A percentile compares a stretch with the other conserved stretches of the same genome.
These are phyloP conservation scores for Salisapilia sapeloensis DNA, from an alignment of 352 stramenopile genomes.

Conservation along the genomic window DNA sequence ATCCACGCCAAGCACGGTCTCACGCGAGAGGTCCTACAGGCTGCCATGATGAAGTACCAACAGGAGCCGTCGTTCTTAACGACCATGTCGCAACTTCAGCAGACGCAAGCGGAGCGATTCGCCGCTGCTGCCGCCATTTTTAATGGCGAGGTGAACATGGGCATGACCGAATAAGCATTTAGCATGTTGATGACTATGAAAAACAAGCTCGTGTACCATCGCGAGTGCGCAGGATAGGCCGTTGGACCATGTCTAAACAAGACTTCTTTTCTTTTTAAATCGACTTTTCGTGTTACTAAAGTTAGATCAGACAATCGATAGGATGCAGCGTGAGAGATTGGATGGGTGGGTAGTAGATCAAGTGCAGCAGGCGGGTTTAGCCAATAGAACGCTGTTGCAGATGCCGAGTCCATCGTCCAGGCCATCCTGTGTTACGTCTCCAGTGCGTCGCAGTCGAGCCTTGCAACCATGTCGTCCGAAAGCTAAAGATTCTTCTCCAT, in stretches of 20 bases:
- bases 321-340: conserved; percentile 47
- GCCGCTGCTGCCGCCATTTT: conserved; percentile 68
- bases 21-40: conserved; percentile 72
- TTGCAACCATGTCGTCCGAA: too few relatives aligned
- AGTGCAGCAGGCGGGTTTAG: conserved; percentile 43
- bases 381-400: conserved; percentile 47
- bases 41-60: conserved; percentile 86
- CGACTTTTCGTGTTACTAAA: conserved; percentile 1
- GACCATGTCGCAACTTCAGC: conserved; percentile 77
- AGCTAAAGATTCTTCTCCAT: too few relatives aligned
- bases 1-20: conserved; percentile 81
- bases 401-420: too few relatives aligned
- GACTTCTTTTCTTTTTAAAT: too few relatives aligned
- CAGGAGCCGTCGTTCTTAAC: conserved; percentile 76
- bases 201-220: too few relatives aligned
- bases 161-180: conserved; percentile 63
- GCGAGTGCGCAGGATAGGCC: too few relatives aligned
- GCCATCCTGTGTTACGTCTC: too few relatives aligned
- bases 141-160: conserved; percentile 83
- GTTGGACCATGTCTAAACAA: too few relatives aligned
- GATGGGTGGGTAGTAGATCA: conserved; percentile 68
- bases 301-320: conserved; percentile 1
- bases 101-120: conserved; percentile 75
- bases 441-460: conserved; percentile 1
- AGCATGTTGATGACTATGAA: too few relatives aligned